Conservation (phyloP, 2,329 filamentous ascomycete species). For the Penicillium sp. region DNA sequence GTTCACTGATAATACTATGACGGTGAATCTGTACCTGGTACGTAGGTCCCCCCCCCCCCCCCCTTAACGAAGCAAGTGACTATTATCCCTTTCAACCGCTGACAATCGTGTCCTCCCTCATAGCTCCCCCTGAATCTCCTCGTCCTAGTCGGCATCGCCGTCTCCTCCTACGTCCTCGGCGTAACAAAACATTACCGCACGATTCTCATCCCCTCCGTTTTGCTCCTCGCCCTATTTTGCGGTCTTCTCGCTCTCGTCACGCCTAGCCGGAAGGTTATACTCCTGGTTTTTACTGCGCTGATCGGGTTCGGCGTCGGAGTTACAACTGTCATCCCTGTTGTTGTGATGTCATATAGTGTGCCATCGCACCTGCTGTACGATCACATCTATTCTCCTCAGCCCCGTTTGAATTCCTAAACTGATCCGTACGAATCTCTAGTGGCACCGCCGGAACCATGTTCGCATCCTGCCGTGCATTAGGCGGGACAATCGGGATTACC, state of each 20-base stretch:
- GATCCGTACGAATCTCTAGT: neutral
- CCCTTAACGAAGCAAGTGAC: too few relatives aligned
- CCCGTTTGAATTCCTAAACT: neutral
- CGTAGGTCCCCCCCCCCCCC: too few relatives aligned
- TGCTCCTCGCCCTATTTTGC: neutral
- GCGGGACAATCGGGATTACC: conserved; percentile 1
- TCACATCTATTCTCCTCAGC: neutral
- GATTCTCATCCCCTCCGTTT: too few relatives aligned
- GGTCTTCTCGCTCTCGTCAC: neutral
- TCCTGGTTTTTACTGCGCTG: neutral
- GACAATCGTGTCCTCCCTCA: too few relatives aligned
- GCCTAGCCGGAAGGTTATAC: neutral
- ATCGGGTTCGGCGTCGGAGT: neutral
- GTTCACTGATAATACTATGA: neutral
- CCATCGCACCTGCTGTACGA: neutral
- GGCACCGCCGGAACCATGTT: conserved; percentile 2
- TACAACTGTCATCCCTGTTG: neutral
- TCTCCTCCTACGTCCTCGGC: too few relatives aligned
- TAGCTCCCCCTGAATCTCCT: too few relatives aligned
- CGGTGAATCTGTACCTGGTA: too few relatives aligned
- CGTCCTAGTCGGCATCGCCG: too few relatives aligned
- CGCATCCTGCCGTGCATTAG: neutral
- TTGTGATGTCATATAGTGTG: neutral
- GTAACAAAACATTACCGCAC: too few relatives aligned
- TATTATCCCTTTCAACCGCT: too few relatives aligned